Conservation (phyloP, 345 rosid species). For the Gossypium stocksii region DNA sequence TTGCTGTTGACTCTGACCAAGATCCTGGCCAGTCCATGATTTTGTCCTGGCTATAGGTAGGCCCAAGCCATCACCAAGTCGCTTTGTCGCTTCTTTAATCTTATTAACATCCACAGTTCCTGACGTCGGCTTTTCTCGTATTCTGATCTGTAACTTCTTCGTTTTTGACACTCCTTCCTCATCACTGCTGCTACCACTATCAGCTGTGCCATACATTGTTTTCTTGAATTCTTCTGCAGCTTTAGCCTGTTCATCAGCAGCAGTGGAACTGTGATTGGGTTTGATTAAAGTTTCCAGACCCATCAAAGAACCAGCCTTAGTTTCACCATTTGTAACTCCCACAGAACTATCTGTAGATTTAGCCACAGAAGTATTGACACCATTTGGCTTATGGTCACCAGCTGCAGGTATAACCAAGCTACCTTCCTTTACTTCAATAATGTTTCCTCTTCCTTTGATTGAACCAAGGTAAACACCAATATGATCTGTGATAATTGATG, state of each 20-base stretch:
- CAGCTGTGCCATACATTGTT: slow-evolving; percentile 71
- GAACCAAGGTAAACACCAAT: slow-evolving; percentile 92
- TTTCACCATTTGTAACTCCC: slow-evolving; percentile 41
- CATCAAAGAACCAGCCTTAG: slow-evolving; percentile 56
- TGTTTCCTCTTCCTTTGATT: slow-evolving; percentile 88
- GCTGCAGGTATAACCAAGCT: slow-evolving; percentile 62
- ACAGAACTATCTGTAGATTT: slow-evolving; percentile 42
- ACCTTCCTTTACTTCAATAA: slow-evolving; percentile 81
- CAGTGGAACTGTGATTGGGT: slow-evolving; percentile 33
- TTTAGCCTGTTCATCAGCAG: slow-evolving; percentile 87
- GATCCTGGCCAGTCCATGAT: slow-evolving; percentile 62
- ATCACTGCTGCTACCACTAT: slow-evolving; percentile 93
- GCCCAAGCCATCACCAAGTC: slow-evolving; percentile 80
- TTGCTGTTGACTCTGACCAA: slow-evolving; percentile 49
- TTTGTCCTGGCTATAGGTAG: slow-evolving; percentile 62
- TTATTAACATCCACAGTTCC: slow-evolving; percentile 77
- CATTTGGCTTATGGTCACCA: slow-evolving; percentile 46
- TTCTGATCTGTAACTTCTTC: slow-evolving; percentile 78
- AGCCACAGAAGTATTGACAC: slow-evolving; percentile 33
- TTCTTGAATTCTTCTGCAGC: slow-evolving; percentile 99
- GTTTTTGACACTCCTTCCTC: slow-evolving; percentile 73
- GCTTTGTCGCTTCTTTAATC: slow-evolving; percentile 92
- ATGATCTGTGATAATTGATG: slow-evolving; percentile 81
- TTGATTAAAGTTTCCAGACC: slow-evolving; percentile 77
- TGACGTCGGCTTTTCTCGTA: slow-evolving; percentile 85